Evolutionary conservation across 345 rosid genomes (phyloP).

Genomic region (Ailanthus altissimus): DNA sequence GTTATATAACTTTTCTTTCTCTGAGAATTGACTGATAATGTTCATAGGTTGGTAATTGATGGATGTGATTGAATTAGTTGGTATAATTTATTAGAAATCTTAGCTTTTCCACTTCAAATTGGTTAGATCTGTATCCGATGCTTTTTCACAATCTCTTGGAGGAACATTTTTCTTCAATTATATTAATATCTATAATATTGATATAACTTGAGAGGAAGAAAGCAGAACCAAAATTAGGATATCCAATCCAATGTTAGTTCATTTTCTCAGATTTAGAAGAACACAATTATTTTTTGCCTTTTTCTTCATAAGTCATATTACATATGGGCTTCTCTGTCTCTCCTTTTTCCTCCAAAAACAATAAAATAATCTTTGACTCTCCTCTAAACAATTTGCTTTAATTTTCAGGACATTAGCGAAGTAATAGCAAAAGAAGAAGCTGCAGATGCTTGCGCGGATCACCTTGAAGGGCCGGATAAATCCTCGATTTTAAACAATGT

Average conservation of each 20-base stretch:
- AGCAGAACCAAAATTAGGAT: background rate
- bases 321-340: background rate
- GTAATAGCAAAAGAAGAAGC: constrained; percentile 28
- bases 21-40: background rate
- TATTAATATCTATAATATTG: background rate
- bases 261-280: background rate
- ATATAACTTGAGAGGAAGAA: background rate
- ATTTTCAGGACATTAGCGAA: constrained; percentile 34
- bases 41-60: background rate
- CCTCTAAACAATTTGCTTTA: constrained; percentile 2
- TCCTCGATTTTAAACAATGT: constrained; percentile 17
- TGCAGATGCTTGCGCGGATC: constrained; percentile 9
- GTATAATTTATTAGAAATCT: background rate
- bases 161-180: background rate
- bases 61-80: background rate
- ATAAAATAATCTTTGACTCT: background rate
- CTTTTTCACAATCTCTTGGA: background rate
- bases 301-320: background rate
- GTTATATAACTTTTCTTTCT: background rate
- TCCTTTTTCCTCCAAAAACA: background rate
- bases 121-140: background rate
- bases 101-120: background rate
- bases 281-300: background rate
- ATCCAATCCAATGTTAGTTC: background rate
- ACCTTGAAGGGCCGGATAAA: constrained; percentile 24